A percentile compares a stretch with the other conserved stretches of the same genome.
phyloP scores from a whole-genome alignment of 139 green algal genomes.

The Picochlorum sp. region DNA sequence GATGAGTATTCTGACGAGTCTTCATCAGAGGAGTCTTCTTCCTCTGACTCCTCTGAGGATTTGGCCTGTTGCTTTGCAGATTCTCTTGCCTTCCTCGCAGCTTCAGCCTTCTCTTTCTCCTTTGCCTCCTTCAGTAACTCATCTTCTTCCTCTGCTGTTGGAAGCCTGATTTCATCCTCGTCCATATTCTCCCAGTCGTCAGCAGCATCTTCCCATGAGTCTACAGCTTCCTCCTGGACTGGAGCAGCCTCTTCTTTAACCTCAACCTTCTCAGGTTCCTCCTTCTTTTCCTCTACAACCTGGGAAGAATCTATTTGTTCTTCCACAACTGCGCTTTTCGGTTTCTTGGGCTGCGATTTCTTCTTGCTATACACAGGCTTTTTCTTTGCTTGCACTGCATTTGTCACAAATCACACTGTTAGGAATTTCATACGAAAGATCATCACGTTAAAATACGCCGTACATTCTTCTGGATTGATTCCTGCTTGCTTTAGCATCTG shows the following conservation, averaged over 20 bases:
- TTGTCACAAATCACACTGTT: slow-evolving; percentile 1
- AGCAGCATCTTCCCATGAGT: slow-evolving; percentile 38
- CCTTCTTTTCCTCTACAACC: slow-evolving; percentile 14
- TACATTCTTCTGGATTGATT: slow-evolving; percentile 22
- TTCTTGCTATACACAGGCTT: slow-evolving; percentile 63
- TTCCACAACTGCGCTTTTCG: slow-evolving; percentile 10
- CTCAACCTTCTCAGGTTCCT: slow-evolving; percentile 13
- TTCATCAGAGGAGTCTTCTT: slow-evolving; percentile 12
- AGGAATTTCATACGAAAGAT: not conserved
- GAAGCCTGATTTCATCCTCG: slow-evolving; percentile 39
- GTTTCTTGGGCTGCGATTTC: slow-evolving; percentile 51
- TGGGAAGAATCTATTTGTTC: slow-evolving; percentile 5
- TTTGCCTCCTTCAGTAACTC: slow-evolving; percentile 21
- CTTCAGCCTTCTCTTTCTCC: slow-evolving; percentile 14
- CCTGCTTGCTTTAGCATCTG: slow-evolving; percentile 71
- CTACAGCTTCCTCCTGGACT: slow-evolving; percentile 12
- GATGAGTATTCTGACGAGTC: slow-evolving; percentile 37
- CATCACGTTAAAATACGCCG: slow-evolving; percentile 10
- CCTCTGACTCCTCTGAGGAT: slow-evolving; percentile 25
- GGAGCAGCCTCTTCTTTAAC: slow-evolving; percentile 6
- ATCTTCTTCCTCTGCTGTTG: slow-evolving; percentile 17
- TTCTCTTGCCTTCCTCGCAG: slow-evolving; percentile 12
- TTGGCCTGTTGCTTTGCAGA: slow-evolving; percentile 17
- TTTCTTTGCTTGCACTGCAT: slow-evolving; percentile 35
- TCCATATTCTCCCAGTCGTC: slow-evolving; percentile 66